These are phyloP conservation scores for Xylariaceae sp. DNA, from an alignment of 2,329 filamentous ascomycete species.

Conservation along the genomic window DNA sequence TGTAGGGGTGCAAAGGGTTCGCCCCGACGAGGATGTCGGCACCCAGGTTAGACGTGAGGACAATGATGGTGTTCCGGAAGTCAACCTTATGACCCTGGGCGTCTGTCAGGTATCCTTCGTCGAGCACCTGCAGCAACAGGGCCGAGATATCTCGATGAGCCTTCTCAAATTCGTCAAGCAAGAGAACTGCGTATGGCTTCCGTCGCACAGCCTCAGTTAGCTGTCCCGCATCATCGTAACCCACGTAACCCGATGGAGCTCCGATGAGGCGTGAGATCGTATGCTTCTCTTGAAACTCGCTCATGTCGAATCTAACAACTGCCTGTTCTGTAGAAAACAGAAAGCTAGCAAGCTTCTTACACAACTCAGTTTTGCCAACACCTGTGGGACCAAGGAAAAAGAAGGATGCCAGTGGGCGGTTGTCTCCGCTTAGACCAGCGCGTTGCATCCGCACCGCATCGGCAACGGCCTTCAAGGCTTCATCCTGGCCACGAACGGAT, in stretches of 20 bases:
- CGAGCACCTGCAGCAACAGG: slow-evolving; percentile 88
- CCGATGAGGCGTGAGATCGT: slow-evolving; percentile 93
- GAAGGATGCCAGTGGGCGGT: slow-evolving; percentile 89
- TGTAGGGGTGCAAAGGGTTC: slow-evolving; percentile 68
- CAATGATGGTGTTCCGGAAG: slow-evolving; percentile 95
- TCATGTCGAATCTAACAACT: slow-evolving; percentile 96
- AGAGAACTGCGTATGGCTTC: slow-evolving; percentile 91
- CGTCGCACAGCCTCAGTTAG: slow-evolving; percentile 92
- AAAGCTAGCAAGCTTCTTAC: slow-evolving; percentile 93
- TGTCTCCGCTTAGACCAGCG: slow-evolving; percentile 89
- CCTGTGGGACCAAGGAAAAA: slow-evolving; percentile 98
- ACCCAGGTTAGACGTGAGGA: slow-evolving; percentile 93
- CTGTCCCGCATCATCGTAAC: slow-evolving; percentile 95
- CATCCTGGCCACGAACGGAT: slow-evolving; percentile 89
- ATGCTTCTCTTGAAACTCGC: slow-evolving; percentile 96
- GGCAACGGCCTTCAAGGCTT: slow-evolving; percentile 87
- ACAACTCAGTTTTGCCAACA: slow-evolving; percentile 95
- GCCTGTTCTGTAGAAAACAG: slow-evolving; percentile 91
- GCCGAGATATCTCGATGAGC: slow-evolving; percentile 94
- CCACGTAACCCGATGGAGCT: slow-evolving; percentile 91
- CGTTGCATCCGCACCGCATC: slow-evolving; percentile 94
- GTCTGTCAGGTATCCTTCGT: slow-evolving; percentile 95
- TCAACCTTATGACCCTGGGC: slow-evolving; percentile 96
- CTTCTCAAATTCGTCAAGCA: slow-evolving; percentile 98
- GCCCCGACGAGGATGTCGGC: slow-evolving; percentile 87